Evolutionary conservation across 305 asterid genomes (phyloP).

Genomic region (Fraxinus xanthoxyloides): DNA sequence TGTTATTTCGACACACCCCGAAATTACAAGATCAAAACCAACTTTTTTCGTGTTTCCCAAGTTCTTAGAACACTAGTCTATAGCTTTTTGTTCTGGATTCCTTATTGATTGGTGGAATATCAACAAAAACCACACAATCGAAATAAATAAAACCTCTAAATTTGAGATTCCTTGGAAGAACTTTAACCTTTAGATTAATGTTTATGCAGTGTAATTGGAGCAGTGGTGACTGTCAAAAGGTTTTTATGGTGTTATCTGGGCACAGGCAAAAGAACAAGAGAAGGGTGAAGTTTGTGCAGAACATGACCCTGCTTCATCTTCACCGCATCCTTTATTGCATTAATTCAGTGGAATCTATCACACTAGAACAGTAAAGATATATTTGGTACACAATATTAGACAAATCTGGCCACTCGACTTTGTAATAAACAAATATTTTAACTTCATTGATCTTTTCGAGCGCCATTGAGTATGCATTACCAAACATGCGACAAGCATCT

Average conservation of each 20-base stretch:
- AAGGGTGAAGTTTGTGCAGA: not conserved
- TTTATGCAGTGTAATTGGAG: not conserved
- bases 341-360: not conserved
- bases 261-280: not conserved
- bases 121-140: not conserved
- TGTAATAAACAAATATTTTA: not conserved
- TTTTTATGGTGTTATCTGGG: not conserved
- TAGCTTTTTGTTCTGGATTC: not conserved
- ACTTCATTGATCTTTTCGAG: not conserved
- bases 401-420: not conserved
- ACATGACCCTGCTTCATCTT: not conserved
- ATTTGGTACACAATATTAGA: not conserved
- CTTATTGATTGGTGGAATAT: not conserved
- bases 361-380: not conserved
- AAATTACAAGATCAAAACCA: not conserved
- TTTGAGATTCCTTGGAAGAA: not conserved
- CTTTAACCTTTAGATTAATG: not conserved
- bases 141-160: not conserved
- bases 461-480: not conserved
- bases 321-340: not conserved
- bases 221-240: not conserved
- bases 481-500: not conserved
- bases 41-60: not conserved
- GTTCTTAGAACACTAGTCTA: not conserved
- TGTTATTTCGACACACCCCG: not conserved